phyloP scores from a whole-genome alignment of 441 rosid species.

The Pelargonium australe region DNA sequence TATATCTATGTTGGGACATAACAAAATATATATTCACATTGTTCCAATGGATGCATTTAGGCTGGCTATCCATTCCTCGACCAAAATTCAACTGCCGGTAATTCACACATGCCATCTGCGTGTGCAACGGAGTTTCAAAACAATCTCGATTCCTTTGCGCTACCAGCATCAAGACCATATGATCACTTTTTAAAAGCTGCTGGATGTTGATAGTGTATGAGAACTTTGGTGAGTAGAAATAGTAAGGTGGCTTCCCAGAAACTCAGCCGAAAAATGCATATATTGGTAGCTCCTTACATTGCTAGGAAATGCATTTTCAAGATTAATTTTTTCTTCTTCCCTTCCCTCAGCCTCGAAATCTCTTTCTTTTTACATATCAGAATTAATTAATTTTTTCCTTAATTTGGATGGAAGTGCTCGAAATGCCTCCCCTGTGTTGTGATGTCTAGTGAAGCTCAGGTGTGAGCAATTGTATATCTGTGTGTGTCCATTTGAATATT shows the following conservation, averaged over 20 bases:
- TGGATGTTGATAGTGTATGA: conserved; percentile 51
- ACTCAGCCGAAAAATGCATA: background rate
- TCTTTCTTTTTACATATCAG: too few relatives aligned
- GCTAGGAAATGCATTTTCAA: background rate
- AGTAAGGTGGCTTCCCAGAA: background rate
- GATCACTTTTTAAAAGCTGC: conserved; percentile 94
- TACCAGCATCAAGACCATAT: conserved; percentile 83
- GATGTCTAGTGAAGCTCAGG: too few relatives aligned
- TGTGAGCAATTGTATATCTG: too few relatives aligned
- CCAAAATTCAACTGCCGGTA: conserved; percentile 19
- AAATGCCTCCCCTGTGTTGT: too few relatives aligned
- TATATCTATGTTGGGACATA: too few relatives aligned
- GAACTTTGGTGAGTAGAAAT: background rate
- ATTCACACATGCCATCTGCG: conserved; percentile 20
- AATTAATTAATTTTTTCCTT: too few relatives aligned
- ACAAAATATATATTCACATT: background rate
- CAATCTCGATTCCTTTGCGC: conserved; percentile 39
- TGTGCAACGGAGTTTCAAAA: conserved; percentile 55
- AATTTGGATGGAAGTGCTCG: too few relatives aligned
- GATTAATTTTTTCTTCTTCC: too few relatives aligned
- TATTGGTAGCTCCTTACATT: background rate
- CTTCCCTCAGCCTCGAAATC: too few relatives aligned
- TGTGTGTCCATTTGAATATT: too few relatives aligned
- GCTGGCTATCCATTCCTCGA: conserved; percentile 37
- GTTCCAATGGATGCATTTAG: conserved; percentile 20